These are phyloP conservation scores for Podaxis carcinomalis DNA, from an alignment of 768 basidiomycete genomes.

Conservation along the genomic window DNA sequence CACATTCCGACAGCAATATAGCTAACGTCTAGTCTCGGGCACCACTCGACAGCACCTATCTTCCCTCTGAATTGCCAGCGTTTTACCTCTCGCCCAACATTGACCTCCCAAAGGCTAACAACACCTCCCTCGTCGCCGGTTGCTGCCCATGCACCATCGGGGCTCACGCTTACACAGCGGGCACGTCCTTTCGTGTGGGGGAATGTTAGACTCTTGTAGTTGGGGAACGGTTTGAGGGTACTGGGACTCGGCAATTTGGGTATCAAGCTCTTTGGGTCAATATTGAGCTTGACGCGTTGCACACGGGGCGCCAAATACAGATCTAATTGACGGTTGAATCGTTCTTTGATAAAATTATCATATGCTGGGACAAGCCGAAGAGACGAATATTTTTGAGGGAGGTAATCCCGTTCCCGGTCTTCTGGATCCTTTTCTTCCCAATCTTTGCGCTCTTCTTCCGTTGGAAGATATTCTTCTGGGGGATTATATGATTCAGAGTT, in stretches of 20 bases:
- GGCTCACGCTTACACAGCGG: slow-evolving; percentile 75
- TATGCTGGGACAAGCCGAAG: slow-evolving; percentile 92
- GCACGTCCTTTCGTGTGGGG: slow-evolving; percentile 64
- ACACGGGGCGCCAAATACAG: slow-evolving; percentile 94
- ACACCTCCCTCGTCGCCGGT: slow-evolving; percentile 89
- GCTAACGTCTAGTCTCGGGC: slow-evolving; percentile 76
- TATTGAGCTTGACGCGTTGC: slow-evolving; percentile 81
- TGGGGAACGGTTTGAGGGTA: slow-evolving; percentile 93
- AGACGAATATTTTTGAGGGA: slow-evolving; percentile 81
- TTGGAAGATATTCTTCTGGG: slow-evolving; percentile 92
- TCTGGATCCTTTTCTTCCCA: slow-evolving; percentile 85
- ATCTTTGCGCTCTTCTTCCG: slow-evolving; percentile 71
- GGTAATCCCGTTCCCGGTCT: slow-evolving; percentile 85
- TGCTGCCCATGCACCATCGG: slow-evolving; percentile 86
- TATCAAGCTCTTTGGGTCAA: slow-evolving; percentile 87
- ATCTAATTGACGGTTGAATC: slow-evolving; percentile 92
- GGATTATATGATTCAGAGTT: slow-evolving; percentile 99
- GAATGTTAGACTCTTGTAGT: slow-evolving; percentile 70
- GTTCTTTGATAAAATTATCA: slow-evolving; percentile 86
- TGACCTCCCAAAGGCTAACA: slow-evolving; percentile 88
- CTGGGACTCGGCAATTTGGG: slow-evolving; percentile 92
- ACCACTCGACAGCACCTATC: slow-evolving; percentile 89
- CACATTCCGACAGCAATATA: slow-evolving; percentile 80
- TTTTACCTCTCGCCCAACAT: slow-evolving; percentile 83
- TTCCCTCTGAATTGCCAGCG: slow-evolving; percentile 80